Percentiles rank a stretch among this genome's conserved stretches.
These are phyloP conservation scores for Candida freyschussii DNA, from an alignment of 1,139 yeast species.

Conservation along the genomic window DNA sequence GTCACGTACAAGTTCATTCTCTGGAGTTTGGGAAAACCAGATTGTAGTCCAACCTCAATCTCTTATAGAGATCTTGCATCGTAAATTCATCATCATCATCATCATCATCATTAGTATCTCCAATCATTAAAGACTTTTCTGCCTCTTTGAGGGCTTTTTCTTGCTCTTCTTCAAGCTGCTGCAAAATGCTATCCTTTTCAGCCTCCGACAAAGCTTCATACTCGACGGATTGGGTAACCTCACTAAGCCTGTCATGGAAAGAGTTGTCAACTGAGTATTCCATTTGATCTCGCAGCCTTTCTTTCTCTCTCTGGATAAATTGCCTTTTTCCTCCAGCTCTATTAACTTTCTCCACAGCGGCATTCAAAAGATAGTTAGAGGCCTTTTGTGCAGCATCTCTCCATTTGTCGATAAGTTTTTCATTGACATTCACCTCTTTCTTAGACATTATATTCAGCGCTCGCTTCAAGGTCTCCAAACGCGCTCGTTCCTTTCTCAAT, in stretches of 20 bases:
- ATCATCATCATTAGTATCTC: constrained; percentile 26
- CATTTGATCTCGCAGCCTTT: constrained; percentile 29
- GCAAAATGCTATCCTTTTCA: constrained; percentile 27
- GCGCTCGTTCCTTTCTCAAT: constrained; percentile 25
- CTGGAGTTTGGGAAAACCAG: constrained; percentile 31
- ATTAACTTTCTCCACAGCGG: constrained; percentile 36
- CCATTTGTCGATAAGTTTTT: constrained; percentile 38
- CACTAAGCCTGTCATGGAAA: constrained; percentile 33
- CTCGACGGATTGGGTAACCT: constrained; percentile 34
- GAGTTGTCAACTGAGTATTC: constrained; percentile 32
- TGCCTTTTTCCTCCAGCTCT: constrained; percentile 43
- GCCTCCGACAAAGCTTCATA: constrained; percentile 30
- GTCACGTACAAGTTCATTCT: background rate
- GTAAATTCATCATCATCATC: constrained; percentile 36
- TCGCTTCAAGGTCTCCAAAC: constrained; percentile 31
- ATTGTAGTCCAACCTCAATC: constrained; percentile 36
- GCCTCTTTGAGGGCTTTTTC: constrained; percentile 22
- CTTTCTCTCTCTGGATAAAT: constrained; percentile 32
- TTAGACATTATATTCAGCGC: constrained; percentile 32
- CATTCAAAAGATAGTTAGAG: constrained; percentile 38
- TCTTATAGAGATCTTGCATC: constrained; percentile 38
- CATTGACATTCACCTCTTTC: constrained; percentile 25
- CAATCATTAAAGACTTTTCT: constrained; percentile 17
- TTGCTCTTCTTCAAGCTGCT: constrained; percentile 27
- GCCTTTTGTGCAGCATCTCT: constrained; percentile 39